Evolutionary conservation across 306 rosid genomes (phyloP), one percentile per base, ranked within the genome.

Genomic region (Cicer chorassanicum): DNA sequence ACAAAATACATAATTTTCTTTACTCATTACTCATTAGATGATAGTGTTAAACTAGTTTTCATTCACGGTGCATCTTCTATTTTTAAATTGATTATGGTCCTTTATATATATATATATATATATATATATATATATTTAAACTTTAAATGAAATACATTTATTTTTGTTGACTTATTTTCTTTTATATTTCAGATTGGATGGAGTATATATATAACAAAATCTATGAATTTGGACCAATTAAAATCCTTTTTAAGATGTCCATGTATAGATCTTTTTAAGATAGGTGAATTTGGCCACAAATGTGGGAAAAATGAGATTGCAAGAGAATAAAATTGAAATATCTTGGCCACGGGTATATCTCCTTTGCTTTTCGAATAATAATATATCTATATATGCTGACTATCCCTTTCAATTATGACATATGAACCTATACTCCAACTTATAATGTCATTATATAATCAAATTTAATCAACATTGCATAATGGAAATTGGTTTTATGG

Each of bases 251-350:
- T 4, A 46, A 68, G 44, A 29, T 63, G 14, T 16, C 65, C 72
- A 51, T 15, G 75, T 7, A 75, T 39, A 51, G 48, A 53, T 55
- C 55, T 38, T 48, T 19, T 21, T 16, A 2, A 1, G 5, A 29
- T 16, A 9, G 56, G 46, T 81, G 84, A 75, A 82, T 49, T 10
- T 71, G 66, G 85, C 13, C 85, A 66, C 11, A 42, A 72, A 57
- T 72, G 72, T 56, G 75, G 82, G 72, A 34, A 65, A 77, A 39
- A 77, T 72, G 62, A 24, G 59, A 38, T 40, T 65, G 62, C 44
- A 66, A 77, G 79, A 54, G 75, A 64, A 82, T 57, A 60, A 15
- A 65, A 72, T 51, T 29, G 51, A 16, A 68, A 61, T 59, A 56
- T 6, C 19, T 57, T 70, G 59, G 56, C 6, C 55, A 69, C 2